These are phyloP conservation scores for Cryphonectria nitschkei DNA, from an alignment of 2,329 filamentous ascomycete species.

Conservation along the genomic window DNA sequence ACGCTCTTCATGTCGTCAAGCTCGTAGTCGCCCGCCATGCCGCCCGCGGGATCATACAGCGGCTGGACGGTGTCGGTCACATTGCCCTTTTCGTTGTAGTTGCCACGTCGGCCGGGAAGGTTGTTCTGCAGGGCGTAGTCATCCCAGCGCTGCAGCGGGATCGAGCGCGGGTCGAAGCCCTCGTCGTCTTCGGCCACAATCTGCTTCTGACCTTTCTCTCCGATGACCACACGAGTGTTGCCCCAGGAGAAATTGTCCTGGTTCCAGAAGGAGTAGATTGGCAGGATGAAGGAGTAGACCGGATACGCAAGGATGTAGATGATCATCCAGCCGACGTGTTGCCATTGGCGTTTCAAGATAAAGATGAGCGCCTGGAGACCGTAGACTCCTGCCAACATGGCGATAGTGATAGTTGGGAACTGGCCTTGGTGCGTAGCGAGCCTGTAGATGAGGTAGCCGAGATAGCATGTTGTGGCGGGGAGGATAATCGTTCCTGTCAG, in stretches of 20 bases:
- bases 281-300: slow-evolving; percentile 87
- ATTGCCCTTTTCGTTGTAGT: slow-evolving; percentile 61
- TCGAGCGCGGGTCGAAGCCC: slow-evolving; percentile 86
- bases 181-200: slow-evolving; percentile 86
- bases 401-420: slow-evolving; percentile 84
- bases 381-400: slow-evolving; percentile 89
- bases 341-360: slow-evolving; percentile 96
- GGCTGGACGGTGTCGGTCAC: slow-evolving; percentile 69
- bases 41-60: slow-evolving; percentile 75
- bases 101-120: slow-evolving; percentile 86
- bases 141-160: slow-evolving; percentile 95
- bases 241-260: slow-evolving; percentile 99
- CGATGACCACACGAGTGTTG: slow-evolving; percentile 96
- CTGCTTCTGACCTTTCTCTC: slow-evolving; percentile 88
- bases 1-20: slow-evolving; percentile 98
- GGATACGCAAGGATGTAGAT: slow-evolving; percentile 97
- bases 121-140: slow-evolving; percentile 88
- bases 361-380: slow-evolving; percentile 96
- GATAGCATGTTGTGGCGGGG: slow-evolving; percentile 83
- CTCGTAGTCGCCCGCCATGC: slow-evolving; percentile 62
- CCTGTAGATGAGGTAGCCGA: slow-evolving; percentile 84
- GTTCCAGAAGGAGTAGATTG: slow-evolving; percentile 99
- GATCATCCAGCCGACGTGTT: slow-evolving; percentile 99
- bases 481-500: slow-evolving; percentile 90
- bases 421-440: slow-evolving; percentile 71